Evolutionary conservation across 805 yeast genomes (phyloP).

Genomic region (Metschnikowia matae): DNA sequence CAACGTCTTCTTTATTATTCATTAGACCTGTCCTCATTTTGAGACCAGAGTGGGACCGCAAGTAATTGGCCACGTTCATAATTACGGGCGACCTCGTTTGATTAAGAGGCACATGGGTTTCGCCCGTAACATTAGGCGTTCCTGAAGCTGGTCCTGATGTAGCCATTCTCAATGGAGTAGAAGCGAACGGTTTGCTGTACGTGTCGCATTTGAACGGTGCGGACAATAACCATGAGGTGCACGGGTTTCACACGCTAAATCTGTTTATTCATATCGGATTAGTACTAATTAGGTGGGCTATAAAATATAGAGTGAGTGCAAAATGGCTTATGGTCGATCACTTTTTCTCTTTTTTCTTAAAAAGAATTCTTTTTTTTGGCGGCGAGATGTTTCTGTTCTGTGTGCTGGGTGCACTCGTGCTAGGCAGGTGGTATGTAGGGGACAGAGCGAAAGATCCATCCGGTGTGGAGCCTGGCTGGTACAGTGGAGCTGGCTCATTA

Average conservation of each 20-base stretch:
- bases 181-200: background rate
- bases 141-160: conserved; percentile 9
- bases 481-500: conserved; percentile 21
- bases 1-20: conserved; percentile 62
- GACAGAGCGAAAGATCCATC: background rate
- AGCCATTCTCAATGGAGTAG: conserved; percentile 7
- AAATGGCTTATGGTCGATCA: background rate
- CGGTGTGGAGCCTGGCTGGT: conserved; percentile 6
- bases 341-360: conserved; percentile 10
- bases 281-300: background rate
- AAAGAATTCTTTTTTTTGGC: conserved; percentile 8
- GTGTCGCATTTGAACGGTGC: conserved; percentile 4
- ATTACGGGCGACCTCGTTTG: conserved; percentile 48
- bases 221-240: background rate
- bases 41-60: conserved; percentile 61
- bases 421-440: conserved; percentile 1
- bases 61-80: conserved; percentile 62
- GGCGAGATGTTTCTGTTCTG: conserved; percentile 4
- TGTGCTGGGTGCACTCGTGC: conserved; percentile 13
- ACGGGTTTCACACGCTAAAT: background rate
- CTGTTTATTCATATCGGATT: background rate
- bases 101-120: conserved; percentile 15
- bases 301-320: too few species aligned
- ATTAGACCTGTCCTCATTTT: conserved; percentile 82
- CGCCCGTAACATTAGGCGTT: conserved; percentile 8